A percentile compares a stretch with the other conserved stretches of the same genome.
Conservation (phyloP, 345 rosid species). For the Sonneratia alba region DNA sequence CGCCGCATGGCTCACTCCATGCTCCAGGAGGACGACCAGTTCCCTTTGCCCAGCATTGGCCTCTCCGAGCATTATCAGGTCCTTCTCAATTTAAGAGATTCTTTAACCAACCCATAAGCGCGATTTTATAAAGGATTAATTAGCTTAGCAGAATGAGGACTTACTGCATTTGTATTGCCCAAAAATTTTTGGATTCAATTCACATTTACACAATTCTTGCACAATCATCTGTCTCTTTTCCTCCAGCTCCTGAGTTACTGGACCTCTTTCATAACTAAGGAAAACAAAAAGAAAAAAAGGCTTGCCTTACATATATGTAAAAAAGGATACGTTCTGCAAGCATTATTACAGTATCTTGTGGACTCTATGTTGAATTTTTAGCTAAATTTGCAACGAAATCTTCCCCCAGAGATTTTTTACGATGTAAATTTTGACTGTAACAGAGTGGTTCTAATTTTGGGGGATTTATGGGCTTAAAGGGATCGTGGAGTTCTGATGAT, state of each 20-base stretch:
- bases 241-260: too few relatives aligned
- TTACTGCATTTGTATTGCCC: too few relatives aligned
- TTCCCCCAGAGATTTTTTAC: background rate
- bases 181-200: background rate
- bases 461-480: background rate
- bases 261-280: too few relatives aligned
- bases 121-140: too few relatives aligned
- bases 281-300: too few relatives aligned
- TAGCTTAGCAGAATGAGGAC: too few relatives aligned
- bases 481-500: conserved; percentile 6
- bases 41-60: background rate
- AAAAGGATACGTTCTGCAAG: too few relatives aligned
- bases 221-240: background rate
- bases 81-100: too few relatives aligned
- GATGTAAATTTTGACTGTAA: background rate
- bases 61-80: conserved; percentile 1
- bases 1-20: conserved; percentile 75
- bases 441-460: background rate
- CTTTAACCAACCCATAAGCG: too few relatives aligned
- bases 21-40: conserved; percentile 37
- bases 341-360: background rate
- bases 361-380: background rate
- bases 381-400: background rate
- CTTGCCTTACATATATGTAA: too few relatives aligned
- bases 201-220: background rate